Conservation (phyloP, 2,329 filamentous ascomycete species). For the Aureobasidium sp. region DNA sequence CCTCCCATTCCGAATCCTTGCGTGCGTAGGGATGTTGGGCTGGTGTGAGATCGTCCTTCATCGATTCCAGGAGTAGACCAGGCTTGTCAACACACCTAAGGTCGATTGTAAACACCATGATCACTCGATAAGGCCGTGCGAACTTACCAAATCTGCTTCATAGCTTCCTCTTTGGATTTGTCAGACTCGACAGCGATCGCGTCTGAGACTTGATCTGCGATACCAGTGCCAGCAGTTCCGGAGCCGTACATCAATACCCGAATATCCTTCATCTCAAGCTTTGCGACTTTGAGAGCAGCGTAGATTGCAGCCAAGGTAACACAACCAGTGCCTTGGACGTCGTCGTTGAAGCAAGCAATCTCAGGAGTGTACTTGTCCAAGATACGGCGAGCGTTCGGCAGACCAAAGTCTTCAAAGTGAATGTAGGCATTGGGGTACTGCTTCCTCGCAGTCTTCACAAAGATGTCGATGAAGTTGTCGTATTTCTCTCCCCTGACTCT, state of each 20-base stretch:
- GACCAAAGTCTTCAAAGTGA: slow-evolving; percentile 79
- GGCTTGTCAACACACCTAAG: slow-evolving; percentile 70
- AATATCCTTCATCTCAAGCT: slow-evolving; percentile 57
- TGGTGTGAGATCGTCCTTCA: slow-evolving; percentile 51
- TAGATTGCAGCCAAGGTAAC: slow-evolving; percentile 78
- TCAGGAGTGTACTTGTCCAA: slow-evolving; percentile 65
- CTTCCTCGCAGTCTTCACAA: slow-evolving; percentile 58
- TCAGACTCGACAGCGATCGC: slow-evolving; percentile 62
- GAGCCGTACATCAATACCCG: slow-evolving; percentile 70
- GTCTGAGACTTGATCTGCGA: slow-evolving; percentile 75
- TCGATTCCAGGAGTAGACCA: slow-evolving; percentile 60
- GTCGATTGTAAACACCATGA: background rate
- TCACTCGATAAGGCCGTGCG: background rate
- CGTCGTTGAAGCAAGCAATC: slow-evolving; percentile 83
- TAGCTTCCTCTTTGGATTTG: slow-evolving; percentile 63
- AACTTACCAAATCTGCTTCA: slow-evolving; percentile 65
- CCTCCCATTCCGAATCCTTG: slow-evolving; percentile 54
- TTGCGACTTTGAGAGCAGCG: slow-evolving; percentile 61
- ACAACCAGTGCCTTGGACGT: slow-evolving; percentile 81
- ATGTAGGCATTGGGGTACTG: slow-evolving; percentile 73
- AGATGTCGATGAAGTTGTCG: slow-evolving; percentile 66
- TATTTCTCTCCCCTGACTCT: slow-evolving; percentile 64
- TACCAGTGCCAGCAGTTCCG: slow-evolving; percentile 74
- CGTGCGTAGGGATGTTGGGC: slow-evolving; percentile 62
- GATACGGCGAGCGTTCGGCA: slow-evolving; percentile 65